Evolutionary conservation across 2,329 filamentous ascomycete genomes (phyloP).

Genomic region (Ascochyta clinopodiicola): DNA sequence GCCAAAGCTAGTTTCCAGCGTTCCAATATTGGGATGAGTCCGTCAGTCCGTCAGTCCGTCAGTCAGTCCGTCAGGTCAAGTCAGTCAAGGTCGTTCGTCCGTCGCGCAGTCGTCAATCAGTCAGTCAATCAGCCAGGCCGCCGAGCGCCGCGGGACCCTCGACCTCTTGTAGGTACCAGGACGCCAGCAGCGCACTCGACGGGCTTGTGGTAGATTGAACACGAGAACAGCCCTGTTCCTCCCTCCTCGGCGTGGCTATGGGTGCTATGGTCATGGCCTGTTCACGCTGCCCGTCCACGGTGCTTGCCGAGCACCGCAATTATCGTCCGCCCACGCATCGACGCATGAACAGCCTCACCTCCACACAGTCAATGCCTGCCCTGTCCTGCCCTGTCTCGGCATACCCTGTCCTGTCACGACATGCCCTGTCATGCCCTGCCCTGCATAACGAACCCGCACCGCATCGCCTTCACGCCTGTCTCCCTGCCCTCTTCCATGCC

Average conservation of each 20-base stretch:
- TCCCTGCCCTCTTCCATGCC: background rate
- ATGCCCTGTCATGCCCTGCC: conserved; percentile 1
- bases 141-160: conserved; percentile 4
- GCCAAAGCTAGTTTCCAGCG: background rate
- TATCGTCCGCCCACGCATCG: background rate
- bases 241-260: conserved; percentile 4
- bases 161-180: conserved; percentile 7
- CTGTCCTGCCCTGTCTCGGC: background rate
- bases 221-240: conserved; percentile 11
- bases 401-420: background rate
- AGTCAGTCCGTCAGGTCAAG: background rate
- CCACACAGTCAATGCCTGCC: background rate
- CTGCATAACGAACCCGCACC: background rate
- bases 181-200: background rate
- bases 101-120: background rate
- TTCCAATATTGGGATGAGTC: too few species aligned
- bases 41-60: too few species aligned
- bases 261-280: background rate
- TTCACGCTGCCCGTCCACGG: background rate
- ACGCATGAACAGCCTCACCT: conserved; percentile 4
- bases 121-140: background rate
- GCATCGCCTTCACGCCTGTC: background rate
- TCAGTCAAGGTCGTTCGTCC: background rate
- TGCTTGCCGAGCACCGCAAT: background rate
- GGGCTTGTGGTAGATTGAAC: background rate